Evolutionary conservation across 2,329 filamentous ascomycete genomes (phyloP).

Genomic region (Diplodia corticola): DNA sequence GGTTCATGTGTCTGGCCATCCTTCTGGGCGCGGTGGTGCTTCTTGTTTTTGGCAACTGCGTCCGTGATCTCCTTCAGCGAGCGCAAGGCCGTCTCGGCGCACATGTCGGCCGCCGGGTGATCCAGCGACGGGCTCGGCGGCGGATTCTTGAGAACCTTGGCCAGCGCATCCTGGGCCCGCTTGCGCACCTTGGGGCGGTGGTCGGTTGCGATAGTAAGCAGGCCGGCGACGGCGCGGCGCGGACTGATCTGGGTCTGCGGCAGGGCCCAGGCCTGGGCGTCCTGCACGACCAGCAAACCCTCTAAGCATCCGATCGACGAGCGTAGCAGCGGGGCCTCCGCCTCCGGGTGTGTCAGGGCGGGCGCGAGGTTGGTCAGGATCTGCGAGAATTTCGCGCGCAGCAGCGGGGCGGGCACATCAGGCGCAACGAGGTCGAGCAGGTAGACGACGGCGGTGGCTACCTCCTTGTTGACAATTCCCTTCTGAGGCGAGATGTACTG

Average conservation of each 20-base stretch:
- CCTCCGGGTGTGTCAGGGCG: constrained; percentile 74
- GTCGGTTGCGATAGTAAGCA: constrained; percentile 82
- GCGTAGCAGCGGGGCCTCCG: constrained; percentile 81
- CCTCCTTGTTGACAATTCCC: constrained; percentile 74
- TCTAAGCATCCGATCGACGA: constrained; percentile 92
- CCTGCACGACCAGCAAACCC: constrained; percentile 86
- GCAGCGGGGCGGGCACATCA: constrained; percentile 78
- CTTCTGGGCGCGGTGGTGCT: constrained; percentile 50
- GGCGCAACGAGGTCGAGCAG: constrained; percentile 90
- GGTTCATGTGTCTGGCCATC: constrained; percentile 69
- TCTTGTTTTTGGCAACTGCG: constrained; percentile 70
- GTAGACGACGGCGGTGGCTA: constrained; percentile 86
- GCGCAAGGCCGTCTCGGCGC: constrained; percentile 83
- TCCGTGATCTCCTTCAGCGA: constrained; percentile 76
- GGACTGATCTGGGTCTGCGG: constrained; percentile 81
- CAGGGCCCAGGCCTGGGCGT: constrained; percentile 83
- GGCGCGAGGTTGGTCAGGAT: constrained; percentile 86
- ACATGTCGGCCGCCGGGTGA: constrained; percentile 94
- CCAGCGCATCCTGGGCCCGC: constrained; percentile 85
- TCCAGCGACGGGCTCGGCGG: constrained; percentile 91
- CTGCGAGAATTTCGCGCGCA: constrained; percentile 92
- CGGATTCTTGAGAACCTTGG: constrained; percentile 77
- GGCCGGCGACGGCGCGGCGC: constrained; percentile 79
- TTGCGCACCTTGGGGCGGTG: constrained; percentile 91
- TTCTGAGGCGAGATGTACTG: constrained; percentile 66